A percentile compares a stretch with the other conserved stretches of the same genome.
These are phyloP conservation scores for Neodidymelliopsis sp. DNA, from an alignment of 2,329 filamentous ascomycete species.

Conservation along the genomic window DNA sequence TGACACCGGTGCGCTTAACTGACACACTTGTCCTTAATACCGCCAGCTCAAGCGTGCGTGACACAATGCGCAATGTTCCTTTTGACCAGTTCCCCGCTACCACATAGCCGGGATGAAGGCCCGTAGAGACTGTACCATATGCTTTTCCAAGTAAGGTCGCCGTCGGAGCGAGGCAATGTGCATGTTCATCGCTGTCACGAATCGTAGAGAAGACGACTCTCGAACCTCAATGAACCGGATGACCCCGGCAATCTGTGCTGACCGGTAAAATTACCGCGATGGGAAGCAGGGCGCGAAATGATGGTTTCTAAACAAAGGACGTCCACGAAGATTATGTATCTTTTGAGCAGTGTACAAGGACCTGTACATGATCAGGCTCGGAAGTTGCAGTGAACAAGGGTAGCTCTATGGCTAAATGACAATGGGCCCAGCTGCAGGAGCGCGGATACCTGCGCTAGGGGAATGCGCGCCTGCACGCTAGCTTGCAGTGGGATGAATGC, in stretches of 20 bases:
- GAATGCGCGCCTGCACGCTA: conserved; percentile 11
- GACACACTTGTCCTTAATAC: conserved; percentile 8
- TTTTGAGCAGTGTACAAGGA: conserved; percentile 8
- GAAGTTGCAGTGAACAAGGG: conserved; percentile 11
- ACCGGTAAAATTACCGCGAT: conserved; percentile 11
- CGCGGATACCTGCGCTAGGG: conserved; percentile 8
- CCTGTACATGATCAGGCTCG: conserved; percentile 1
- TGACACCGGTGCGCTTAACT: conserved; percentile 10
- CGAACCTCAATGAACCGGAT: conserved; percentile 8
- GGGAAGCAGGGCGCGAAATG: conserved; percentile 6
- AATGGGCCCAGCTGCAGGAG: conserved; percentile 3
- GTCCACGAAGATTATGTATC: conserved; percentile 1
- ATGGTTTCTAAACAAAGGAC: conserved; percentile 10
- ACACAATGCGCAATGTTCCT: conserved; percentile 8
- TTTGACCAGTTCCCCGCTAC: conserved; percentile 30
- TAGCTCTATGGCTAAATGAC: background rate
- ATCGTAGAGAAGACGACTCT: conserved; percentile 10
- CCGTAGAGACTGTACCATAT: conserved; percentile 28
- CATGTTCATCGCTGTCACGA: conserved; percentile 23
- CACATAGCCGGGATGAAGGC: conserved; percentile 32
- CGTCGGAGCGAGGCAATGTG: conserved; percentile 19
- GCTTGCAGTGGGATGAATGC: background rate
- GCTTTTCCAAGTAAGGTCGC: conserved; percentile 23
- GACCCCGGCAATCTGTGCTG: conserved; percentile 8
- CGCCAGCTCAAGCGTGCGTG: conserved; percentile 7